Conservation (phyloP, 2,329 filamentous ascomycete genomes). For the Sporothrix dimorphospora region DNA sequence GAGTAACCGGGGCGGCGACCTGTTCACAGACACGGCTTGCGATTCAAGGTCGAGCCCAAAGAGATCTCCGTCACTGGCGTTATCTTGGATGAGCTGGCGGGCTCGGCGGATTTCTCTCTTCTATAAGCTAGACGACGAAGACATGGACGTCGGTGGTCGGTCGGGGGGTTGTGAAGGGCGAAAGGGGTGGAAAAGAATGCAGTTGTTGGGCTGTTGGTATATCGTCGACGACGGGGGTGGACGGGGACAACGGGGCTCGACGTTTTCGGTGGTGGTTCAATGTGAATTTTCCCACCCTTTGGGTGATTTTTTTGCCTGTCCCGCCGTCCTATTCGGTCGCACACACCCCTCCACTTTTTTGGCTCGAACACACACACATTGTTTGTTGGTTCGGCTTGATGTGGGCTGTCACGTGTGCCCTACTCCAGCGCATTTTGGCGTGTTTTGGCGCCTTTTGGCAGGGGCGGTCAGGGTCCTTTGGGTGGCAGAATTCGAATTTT, state of each 20-base stretch:
- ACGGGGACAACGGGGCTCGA: slow-evolving; percentile 16
- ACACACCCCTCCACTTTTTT: slow-evolving; percentile 19
- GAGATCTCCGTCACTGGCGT: slow-evolving; percentile 12
- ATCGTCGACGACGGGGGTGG: slow-evolving; percentile 18
- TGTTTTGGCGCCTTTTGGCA: neutral
- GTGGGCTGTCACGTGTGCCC: slow-evolving; percentile 24
- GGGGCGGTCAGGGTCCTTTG: slow-evolving; percentile 5
- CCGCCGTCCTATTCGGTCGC: slow-evolving; percentile 22
- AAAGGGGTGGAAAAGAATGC: slow-evolving; percentile 18
- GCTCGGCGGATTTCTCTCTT: neutral
- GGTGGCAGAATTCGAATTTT: slow-evolving; percentile 22
- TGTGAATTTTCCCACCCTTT: slow-evolving; percentile 23
- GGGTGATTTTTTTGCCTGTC: slow-evolving; percentile 25
- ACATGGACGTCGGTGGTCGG: neutral
- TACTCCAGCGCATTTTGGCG: slow-evolving; percentile 13
- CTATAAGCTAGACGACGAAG: slow-evolving; percentile 13
- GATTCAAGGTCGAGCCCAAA: slow-evolving; percentile 5
- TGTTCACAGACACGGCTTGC: neutral
- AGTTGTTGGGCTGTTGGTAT: neutral
- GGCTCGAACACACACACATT: slow-evolving; percentile 15
- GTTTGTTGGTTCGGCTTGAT: slow-evolving; percentile 17
- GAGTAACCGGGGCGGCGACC: neutral
- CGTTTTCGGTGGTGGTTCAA: slow-evolving; percentile 24
- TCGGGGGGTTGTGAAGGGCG: neutral
- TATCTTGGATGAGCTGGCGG: neutral